Conservation (phyloP, 345 rosid species). For the Conringia planisiliqua region DNA sequence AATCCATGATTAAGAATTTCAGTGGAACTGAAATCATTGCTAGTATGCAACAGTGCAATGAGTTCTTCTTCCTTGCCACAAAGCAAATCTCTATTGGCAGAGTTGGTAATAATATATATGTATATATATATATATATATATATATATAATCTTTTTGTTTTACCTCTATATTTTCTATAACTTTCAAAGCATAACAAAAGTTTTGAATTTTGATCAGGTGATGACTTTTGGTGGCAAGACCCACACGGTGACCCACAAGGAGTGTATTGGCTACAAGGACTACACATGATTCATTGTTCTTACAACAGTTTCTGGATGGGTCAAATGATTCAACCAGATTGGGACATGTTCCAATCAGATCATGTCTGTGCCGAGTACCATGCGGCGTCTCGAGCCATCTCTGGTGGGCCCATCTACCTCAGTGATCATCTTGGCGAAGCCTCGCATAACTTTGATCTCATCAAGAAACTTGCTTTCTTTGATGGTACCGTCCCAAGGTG, state of each 20-base stretch:
- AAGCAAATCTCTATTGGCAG: slow-evolving; percentile 77
- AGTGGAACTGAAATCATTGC: slow-evolving; percentile 68
- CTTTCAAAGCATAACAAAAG: neutral
- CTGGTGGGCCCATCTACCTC: slow-evolving; percentile 81
- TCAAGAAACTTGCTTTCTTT: slow-evolving; percentile 61
- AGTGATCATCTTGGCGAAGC: slow-evolving; percentile 62
- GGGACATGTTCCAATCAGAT: slow-evolving; percentile 99
- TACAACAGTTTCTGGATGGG: slow-evolving; percentile 98
- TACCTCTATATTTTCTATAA: neutral
- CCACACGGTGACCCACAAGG: slow-evolving; percentile 91
- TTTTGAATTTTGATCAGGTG: slow-evolving; percentile 42
- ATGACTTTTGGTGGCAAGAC: slow-evolving; percentile 95
- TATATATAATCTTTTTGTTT: neutral
- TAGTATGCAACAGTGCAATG: slow-evolving; percentile 95
- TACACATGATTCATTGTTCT: slow-evolving; percentile 87
- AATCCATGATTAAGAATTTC: slow-evolving; percentile 73
- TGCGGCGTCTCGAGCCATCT: slow-evolving; percentile 82
- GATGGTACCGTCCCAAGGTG: slow-evolving; percentile 89
- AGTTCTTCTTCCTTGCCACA: slow-evolving; percentile 86
- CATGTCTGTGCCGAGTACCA: slow-evolving; percentile 84
- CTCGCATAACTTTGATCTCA: slow-evolving; percentile 68
- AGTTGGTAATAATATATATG: slow-evolving; percentile 52
- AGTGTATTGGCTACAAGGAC: slow-evolving; percentile 86
- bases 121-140: too few relatives aligned
- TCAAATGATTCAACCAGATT: slow-evolving; percentile 80